Evolutionary conservation across 257 asterid species (phyloP).

Genomic region (Euphrasia confusa): DNA sequence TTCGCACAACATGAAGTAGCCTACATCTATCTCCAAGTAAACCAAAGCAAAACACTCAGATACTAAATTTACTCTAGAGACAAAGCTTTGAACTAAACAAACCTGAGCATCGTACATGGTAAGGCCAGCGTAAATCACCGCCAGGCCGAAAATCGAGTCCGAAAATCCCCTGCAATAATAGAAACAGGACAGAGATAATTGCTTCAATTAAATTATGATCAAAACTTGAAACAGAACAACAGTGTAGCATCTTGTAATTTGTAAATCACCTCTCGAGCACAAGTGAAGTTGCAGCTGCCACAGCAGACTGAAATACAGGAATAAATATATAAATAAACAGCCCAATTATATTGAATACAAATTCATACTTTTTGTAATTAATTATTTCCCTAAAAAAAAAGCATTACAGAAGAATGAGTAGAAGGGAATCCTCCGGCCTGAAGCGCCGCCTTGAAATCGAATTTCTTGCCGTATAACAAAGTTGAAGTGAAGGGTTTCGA

Average conservation of each 20-base stretch:
- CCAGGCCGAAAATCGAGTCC: conserved; percentile 76
- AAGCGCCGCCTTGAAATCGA: conserved; percentile 44
- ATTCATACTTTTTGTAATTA: background rate
- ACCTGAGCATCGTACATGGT: conserved; percentile 96
- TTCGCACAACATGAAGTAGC: too few species aligned
- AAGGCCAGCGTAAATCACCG: conserved; percentile 79
- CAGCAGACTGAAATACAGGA: conserved; percentile 47
- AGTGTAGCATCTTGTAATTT: background rate
- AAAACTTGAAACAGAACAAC: background rate
- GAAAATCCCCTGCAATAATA: conserved; percentile 67
- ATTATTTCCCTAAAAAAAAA: background rate
- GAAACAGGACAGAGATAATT: conserved; percentile 12
- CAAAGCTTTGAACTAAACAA: conserved; percentile 22
- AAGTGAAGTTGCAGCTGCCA: conserved; percentile 81
- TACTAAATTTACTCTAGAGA: background rate
- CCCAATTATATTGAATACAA: background rate
- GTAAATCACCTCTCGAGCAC: conserved; percentile 61
- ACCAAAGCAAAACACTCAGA: background rate
- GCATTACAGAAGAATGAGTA: conserved; percentile 76
- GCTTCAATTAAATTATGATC: background rate
- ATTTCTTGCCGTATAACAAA: conserved; percentile 46
- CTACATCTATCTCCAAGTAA: background rate
- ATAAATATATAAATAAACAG: background rate
- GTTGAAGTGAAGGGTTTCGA: conserved; percentile 70
- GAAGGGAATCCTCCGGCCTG: conserved; percentile 94